Base-by-base conservation (phyloP, 768 basidiomycete genomes). In the Lactifluus volemus region DNA sequence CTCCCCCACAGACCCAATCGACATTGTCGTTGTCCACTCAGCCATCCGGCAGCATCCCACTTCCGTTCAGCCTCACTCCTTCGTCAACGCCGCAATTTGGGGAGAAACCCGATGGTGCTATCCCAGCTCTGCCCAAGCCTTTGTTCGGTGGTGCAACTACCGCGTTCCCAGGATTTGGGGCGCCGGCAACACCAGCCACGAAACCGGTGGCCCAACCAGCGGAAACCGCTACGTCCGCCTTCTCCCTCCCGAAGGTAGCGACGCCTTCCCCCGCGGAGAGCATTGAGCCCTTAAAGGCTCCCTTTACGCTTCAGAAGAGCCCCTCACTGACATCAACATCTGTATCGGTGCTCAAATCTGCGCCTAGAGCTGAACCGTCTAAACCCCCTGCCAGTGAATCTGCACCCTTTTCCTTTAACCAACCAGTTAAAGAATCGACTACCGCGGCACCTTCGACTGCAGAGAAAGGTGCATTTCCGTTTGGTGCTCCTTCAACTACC, bases 401-500 rank as follows among this genome's bases (percentile, higher is more conserved):
- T 47, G 45, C 19, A 6, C 45, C 36, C 5, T 57, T 62, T 21
- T 34, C 59, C 47, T 58, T 53, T 45, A 12, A 55, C 36, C 60
- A 44, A 53, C 38, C 52, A 17, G 12, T 12, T 39, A 58, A 62
- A 38, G 56, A 25, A 41, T 29, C 56, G 7, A 12, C 34, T 11
- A n/a, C 32, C 3, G 49, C 21, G 15, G 14, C 39, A 6, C 52
- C 51, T 49, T 51, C 45, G 15, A 53, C 53, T n/a, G 50, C 63
- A n/a, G 54, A 55, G 17, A 63, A 65, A 42, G 17, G 8, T 32
- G 0, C 63, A 8, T 71, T 71, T 55, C 57, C 60, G 1, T 64
- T 65, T 50, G 53, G 44, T 53, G 36, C 57, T 25, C 4, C 63
- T 10, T 53, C 79, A 21, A 21, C 61, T 30, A 34, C 63, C 4